These are phyloP conservation scores for Paramecium primaurelia DNA, from an alignment of 73 alveolate species.

Conservation along the genomic window DNA sequence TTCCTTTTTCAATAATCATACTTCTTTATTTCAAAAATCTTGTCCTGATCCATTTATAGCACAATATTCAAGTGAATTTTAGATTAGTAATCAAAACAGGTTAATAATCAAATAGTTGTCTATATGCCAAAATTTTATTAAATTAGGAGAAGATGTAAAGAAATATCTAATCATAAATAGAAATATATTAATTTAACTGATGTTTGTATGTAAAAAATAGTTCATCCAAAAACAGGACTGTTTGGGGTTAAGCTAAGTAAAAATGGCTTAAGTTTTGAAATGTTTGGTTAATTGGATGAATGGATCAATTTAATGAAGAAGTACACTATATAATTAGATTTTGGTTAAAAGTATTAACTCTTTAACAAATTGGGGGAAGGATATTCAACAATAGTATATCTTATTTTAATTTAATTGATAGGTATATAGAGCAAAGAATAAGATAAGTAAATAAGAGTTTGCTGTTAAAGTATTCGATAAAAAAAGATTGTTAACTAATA, in stretches of 20 bases:
- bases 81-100: background rate
- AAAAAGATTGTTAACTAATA: background rate
- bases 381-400: background rate
- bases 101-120: background rate
- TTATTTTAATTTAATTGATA: background rate
- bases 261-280: background rate
- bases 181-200: background rate
- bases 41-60: background rate
- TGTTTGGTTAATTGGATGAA: background rate
- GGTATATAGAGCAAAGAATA: background rate
- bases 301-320: background rate
- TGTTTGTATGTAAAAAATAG: constrained; percentile 9
- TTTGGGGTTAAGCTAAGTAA: background rate
- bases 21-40: background rate
- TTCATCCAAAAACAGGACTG: background rate
- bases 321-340: background rate
- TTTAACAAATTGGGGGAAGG: background rate
- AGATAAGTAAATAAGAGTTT: background rate
- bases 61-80: background rate
- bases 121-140: background rate
- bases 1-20: constrained; percentile 1
- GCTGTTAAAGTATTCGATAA: background rate
- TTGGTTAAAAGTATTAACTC: background rate
- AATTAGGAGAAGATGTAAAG: background rate
- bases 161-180: background rate